A percentile compares a stretch with the other conserved stretches of the same genome.
These are phyloP conservation scores for Maudiozyma serrabonitensis DNA, from an alignment of 805 yeast genomes.

Conservation along the genomic window DNA sequence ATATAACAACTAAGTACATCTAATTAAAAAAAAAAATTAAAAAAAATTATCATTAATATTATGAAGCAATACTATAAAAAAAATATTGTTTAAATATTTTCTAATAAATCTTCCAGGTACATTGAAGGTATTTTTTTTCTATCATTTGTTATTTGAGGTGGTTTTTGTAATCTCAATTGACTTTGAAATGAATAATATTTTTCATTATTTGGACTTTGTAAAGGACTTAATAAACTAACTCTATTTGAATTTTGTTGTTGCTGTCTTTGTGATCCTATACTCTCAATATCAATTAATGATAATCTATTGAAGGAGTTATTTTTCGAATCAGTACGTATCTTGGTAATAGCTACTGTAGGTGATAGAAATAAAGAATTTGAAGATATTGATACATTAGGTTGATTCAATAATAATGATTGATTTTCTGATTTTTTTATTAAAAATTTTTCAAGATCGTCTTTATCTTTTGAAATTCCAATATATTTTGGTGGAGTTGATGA, in stretches of 20 bases:
- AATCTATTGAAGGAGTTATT: neutral
- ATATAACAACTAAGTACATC: neutral
- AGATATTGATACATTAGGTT: neutral
- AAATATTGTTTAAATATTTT: neutral
- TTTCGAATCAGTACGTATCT: neutral
- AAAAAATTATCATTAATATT: neutral
- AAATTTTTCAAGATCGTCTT: neutral
- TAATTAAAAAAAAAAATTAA: neutral
- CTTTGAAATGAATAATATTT: neutral
- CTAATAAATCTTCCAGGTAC: conserved; percentile 17
- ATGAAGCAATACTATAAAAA: no score
- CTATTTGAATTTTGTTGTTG: neutral
- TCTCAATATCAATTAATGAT: no score
- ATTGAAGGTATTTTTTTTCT: conserved; percentile 14
- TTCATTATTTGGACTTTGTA: neutral
- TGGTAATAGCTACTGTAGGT: conserved; percentile 54
- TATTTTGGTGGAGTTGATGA: neutral
- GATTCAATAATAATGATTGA: neutral
- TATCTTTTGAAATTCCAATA: neutral
- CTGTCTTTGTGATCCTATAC: neutral
- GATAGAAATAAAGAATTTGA: conserved; percentile 50
- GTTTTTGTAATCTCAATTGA: neutral
- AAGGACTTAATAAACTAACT: neutral
- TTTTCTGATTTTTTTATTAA: neutral
- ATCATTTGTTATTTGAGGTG: neutral